Percentiles rank a stretch among this genome's conserved stretches.
Evolutionary conservation across 1,284 basidiomycete species (phyloP).

Genomic region (Trametes pubescens): DNA sequence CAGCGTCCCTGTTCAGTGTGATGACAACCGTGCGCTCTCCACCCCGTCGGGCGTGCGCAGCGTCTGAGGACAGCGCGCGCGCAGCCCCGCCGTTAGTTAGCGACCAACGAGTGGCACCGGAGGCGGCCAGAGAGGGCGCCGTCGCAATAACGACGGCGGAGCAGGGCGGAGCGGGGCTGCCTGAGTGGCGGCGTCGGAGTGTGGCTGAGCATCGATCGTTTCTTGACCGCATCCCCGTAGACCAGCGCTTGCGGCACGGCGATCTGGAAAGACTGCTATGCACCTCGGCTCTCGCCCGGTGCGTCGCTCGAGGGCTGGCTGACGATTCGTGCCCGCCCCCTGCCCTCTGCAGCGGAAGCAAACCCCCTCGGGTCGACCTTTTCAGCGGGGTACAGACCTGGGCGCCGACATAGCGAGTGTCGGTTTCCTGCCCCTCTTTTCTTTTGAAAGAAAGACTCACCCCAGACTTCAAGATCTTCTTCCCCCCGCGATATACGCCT

Average conservation of each 20-base stretch:
- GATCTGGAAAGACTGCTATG: conserved; percentile 32
- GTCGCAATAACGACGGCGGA: conserved; percentile 20
- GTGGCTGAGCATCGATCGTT: conserved; percentile 36
- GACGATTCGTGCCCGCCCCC: conserved; percentile 35
- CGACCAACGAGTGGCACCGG: background rate
- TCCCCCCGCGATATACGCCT: conserved; percentile 34
- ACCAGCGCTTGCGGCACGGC: conserved; percentile 28
- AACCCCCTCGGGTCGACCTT: conserved; percentile 44
- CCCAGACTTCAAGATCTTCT: conserved; percentile 29
- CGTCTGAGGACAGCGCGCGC: conserved; percentile 10
- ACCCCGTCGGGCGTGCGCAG: conserved; percentile 2
- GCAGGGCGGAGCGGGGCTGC: conserved; percentile 17
- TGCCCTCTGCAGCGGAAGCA: conserved; percentile 45
- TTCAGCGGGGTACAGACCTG: conserved; percentile 35
- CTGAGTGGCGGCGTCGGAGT: conserved; percentile 34
- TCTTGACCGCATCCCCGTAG: conserved; percentile 28
- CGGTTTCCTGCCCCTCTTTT: conserved; percentile 35
- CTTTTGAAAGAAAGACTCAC: conserved; percentile 31
- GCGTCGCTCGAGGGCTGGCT: conserved; percentile 28
- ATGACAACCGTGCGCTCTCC: conserved; percentile 15
- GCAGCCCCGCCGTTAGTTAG: conserved; percentile 5
- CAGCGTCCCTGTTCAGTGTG: conserved; percentile 21
- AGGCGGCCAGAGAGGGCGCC: background rate
- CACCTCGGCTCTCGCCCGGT: conserved; percentile 32
- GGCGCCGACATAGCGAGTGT: conserved; percentile 37